Percentiles rank a stretch among this genome's conserved stretches.
Conservation (phyloP, 2,329 filamentous ascomycete genomes). For the Alternaria hordeiaustralica region DNA sequence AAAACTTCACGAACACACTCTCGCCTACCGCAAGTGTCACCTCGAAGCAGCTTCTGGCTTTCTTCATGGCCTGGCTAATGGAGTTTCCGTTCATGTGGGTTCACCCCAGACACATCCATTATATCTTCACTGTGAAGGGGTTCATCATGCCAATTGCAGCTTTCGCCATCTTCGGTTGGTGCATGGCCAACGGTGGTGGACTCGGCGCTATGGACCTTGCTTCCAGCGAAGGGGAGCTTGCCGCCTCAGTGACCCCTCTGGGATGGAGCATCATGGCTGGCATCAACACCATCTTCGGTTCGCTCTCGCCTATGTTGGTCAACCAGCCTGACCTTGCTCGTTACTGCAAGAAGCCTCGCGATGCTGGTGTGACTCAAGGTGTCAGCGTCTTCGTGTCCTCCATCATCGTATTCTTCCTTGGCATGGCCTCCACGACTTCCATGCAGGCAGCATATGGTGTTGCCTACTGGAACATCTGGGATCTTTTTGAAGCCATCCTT, state of each 20-base stretch:
- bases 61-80: conserved; percentile 40
- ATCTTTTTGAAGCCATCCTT: conserved; percentile 53
- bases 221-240: conserved; percentile 6
- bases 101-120: conserved; percentile 40
- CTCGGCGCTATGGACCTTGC: conserved; percentile 23
- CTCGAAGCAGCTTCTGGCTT: conserved; percentile 41
- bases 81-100: conserved; percentile 45
- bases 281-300: conserved; percentile 53
- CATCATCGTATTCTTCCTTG: conserved; percentile 51
- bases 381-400: conserved; percentile 49
- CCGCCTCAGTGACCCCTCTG: conserved; percentile 12
- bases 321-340: conserved; percentile 54
- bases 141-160: conserved; percentile 43
- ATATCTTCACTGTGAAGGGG: conserved; percentile 35
- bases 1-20: conserved; percentile 38
- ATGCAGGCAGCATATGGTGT: conserved; percentile 46
- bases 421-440: conserved; percentile 48
- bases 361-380: conserved; percentile 40
- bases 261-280: conserved; percentile 52
- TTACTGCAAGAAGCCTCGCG: conserved; percentile 45
- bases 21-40: conserved; percentile 40
- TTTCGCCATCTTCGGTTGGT: conserved; percentile 47
- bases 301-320: conserved; percentile 50
- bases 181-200: conserved; percentile 44
- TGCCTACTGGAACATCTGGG: conserved; percentile 56